Base-by-base conservation (phyloP, 169 alveolate genomes). In the Eimeria maxima region DNA sequence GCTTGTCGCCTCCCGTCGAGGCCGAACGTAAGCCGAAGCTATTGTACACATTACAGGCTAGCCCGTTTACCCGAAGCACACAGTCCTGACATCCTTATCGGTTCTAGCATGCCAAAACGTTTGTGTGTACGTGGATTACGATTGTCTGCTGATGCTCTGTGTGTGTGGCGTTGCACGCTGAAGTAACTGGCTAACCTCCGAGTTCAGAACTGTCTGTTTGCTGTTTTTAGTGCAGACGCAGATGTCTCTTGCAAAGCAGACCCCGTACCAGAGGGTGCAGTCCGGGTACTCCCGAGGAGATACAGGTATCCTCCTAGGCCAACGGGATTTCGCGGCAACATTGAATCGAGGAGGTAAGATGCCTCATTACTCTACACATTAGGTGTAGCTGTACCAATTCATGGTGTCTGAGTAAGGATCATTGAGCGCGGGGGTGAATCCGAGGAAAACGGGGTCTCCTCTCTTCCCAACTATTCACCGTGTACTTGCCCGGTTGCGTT, bases 251-350 rank as follows among this genome's bases (percentile, higher is more conserved):
- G 47, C 94, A 42, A 65, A 65, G 18, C 94, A 87, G 94, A 42
- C 94, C 2, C 94, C 94, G 33, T 87, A 87, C 24, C 78, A 65
- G 20, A 87, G 94, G 71, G 20, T 60, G 67, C 67, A 60, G 22
- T 60, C 94, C 10, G 81, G 83, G 16, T 87, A 42, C 44, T 60
- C 83, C 22, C 38, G 83, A 87, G 83, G 83, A 60, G 83, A 87
- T 45, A 42, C 94, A 22, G 83, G 83, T 4, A 38, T 87, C 67
- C 94, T 87, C 29, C 94, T 87, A 6, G 94, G 94, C 45, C 94
- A 87, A 63, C 6, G 94, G 47, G 94, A 87, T 69, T 87, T 87
- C 83, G 83, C 83, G 22, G 94, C 83, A 18, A 87, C 94, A 29
- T n/a, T 63, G 29, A 87, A 65, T 45, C 83, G 94, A 38, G 63